Evolutionary conservation across 176 grass and related monocot species (phyloP).

Genomic region (Stipa capillata): DNA sequence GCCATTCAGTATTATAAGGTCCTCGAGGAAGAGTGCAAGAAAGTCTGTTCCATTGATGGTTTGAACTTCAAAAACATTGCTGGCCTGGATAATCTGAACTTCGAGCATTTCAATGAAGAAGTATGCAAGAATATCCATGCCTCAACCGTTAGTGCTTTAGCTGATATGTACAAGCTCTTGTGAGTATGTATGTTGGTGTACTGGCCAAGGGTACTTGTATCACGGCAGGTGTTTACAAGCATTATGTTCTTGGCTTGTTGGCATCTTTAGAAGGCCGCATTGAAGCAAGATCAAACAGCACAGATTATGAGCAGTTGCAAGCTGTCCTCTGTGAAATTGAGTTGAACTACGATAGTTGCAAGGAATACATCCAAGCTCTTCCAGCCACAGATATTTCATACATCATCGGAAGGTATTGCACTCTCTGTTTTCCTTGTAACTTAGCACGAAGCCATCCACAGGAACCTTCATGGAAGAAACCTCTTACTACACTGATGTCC

Average conservation of each 20-base stretch:
- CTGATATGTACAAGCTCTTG: slow-evolving; percentile 63
- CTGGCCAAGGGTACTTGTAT: slow-evolving; percentile 79
- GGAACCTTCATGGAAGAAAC: slow-evolving; percentile 70
- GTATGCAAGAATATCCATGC: slow-evolving; percentile 82
- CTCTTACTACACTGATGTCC: slow-evolving; percentile 40
- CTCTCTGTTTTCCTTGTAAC: slow-evolving; percentile 67
- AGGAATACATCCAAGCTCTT: slow-evolving; percentile 71
- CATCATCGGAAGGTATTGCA: slow-evolving; percentile 58
- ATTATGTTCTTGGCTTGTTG: slow-evolving; percentile 70
- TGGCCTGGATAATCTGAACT: slow-evolving; percentile 82
- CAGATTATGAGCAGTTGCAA: slow-evolving; percentile 61
- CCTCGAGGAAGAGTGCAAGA: slow-evolving; percentile 85
- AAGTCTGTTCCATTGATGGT: slow-evolving; percentile 66
- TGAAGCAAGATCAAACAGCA: slow-evolving; percentile 63
- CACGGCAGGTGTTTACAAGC: slow-evolving; percentile 82
- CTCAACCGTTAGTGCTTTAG: slow-evolving; percentile 54
- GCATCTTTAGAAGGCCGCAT: slow-evolving; percentile 84
- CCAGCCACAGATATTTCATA: slow-evolving; percentile 56
- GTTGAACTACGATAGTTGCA: slow-evolving; percentile 71
- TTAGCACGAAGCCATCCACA: slow-evolving; percentile 45
- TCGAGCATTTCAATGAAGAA: slow-evolving; percentile 94
- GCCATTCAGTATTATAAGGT: slow-evolving; percentile 82
- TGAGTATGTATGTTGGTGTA: slow-evolving; percentile 65
- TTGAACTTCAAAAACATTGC: slow-evolving; percentile 95
- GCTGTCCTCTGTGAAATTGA: slow-evolving; percentile 61